A percentile compares a stretch with the other conserved stretches of the same genome.
phyloP scores from a whole-genome alignment of 1,139 yeast genomes.

The Debaryomyces sp. region DNA sequence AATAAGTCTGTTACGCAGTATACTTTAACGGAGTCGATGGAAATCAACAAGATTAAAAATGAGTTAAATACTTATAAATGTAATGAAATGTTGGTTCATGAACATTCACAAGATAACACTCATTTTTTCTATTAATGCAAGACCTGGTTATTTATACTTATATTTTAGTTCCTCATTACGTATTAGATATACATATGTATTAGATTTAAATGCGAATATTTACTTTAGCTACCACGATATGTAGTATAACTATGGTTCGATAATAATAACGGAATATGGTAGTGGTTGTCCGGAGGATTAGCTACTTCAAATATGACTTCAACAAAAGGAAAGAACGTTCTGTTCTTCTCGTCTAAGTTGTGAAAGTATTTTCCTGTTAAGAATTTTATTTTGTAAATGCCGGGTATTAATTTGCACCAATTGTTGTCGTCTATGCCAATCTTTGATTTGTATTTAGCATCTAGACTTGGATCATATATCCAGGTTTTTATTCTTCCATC shows the following conservation, averaged over 20 bases:
- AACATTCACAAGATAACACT: constrained; percentile 50
- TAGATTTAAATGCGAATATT: background rate
- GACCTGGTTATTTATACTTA: constrained; percentile 2
- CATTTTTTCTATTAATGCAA: constrained; percentile 48
- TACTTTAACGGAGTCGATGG: constrained; percentile 47
- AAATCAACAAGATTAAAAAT: constrained; percentile 49
- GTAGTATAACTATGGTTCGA: constrained; percentile 88
- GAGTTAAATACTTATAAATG: constrained; percentile 56
- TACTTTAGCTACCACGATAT: constrained; percentile 69
- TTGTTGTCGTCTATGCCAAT: constrained; percentile 37
- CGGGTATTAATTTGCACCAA: constrained; percentile 55
- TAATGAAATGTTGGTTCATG: constrained; percentile 60
- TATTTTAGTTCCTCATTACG: constrained; percentile 3
- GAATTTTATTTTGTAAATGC: constrained; percentile 74
- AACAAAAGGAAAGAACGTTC: constrained; percentile 81
- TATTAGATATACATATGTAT: constrained; percentile 2
- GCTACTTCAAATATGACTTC: constrained; percentile 72
- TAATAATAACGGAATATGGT: constrained; percentile 81
- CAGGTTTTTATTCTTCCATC: constrained; percentile 81
- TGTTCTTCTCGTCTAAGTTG: constrained; percentile 24
- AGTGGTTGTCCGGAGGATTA: constrained; percentile 72
- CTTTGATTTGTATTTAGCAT: constrained; percentile 16
- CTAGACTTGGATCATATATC: constrained; percentile 50
- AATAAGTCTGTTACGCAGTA: constrained; percentile 56
- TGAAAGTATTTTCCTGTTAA: constrained; percentile 69